Base-by-base conservation (phyloP, 352 stramenopile species). In the Phytophthora quininea region DNA sequence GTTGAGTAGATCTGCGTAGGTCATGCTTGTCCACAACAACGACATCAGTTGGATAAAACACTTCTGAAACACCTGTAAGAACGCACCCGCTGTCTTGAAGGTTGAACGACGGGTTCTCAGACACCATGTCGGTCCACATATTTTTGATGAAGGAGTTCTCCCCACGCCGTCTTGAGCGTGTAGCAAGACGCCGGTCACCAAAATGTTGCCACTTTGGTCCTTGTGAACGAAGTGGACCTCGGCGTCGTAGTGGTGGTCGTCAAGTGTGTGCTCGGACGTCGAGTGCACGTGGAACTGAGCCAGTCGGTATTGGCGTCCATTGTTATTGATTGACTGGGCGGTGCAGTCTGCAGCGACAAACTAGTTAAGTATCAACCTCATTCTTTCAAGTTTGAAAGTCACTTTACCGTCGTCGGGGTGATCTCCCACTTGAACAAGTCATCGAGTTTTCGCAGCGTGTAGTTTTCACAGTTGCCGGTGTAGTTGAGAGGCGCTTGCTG, bases 361-460 rank as follows among this genome's bases (percentile, higher is more conserved):
- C n/a, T n/a, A n/a, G n/a, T n/a, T n/a, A n/a, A n/a, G n/a, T n/a
- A n/a, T n/a, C n/a, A n/a, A n/a, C n/a, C n/a, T n/a, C n/a, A n/a
- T n/a, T n/a, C n/a, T n/a, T n/a, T n/a, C n/a, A n/a, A n/a, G n/a
- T n/a, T n/a, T n/a, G n/a, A n/a, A n/a, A n/a, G n/a, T n/a, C n/a
- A n/a, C n/a, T n/a, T 58, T 49, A 89, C 82, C 60, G 15, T 66
- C 76, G 30, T 82, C 54, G 48, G 54, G 71, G 12, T 63, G 35
- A 91, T 71, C 64, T 84, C 71, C 80, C 80, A 89, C 69, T 87
- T 89, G 78, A 77, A 86, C 33, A 91, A 27, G 29, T 91, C 78
- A 31, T 84, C 78, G 38, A 89, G 80, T 9, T 76, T 85, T 57
- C 81, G 82, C 14, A 91, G 42, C 40, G 76, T 82, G 48, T 87